These are phyloP conservation scores for Colletotrichum tropicale DNA, from an alignment of 2,329 filamentous ascomycete species.

Conservation along the genomic window DNA sequence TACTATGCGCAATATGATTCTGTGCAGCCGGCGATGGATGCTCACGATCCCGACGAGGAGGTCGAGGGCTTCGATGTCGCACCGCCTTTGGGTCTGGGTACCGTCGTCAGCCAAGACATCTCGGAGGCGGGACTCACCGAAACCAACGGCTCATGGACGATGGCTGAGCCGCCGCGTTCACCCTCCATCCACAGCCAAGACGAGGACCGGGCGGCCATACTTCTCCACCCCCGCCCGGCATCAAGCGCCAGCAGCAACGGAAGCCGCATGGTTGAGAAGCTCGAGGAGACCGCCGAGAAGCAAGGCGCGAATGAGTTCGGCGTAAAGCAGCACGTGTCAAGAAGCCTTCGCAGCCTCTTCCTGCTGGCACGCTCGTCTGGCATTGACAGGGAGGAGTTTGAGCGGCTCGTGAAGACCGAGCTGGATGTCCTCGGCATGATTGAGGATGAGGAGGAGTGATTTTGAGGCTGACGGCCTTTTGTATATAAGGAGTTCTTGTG, in stretches of 20 bases:
- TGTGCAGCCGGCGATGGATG: slow-evolving; percentile 82
- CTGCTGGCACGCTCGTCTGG: slow-evolving; percentile 72
- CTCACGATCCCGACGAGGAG: slow-evolving; percentile 79
- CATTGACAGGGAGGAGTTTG: slow-evolving; percentile 78
- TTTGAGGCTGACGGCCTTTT: background rate
- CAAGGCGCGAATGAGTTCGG: slow-evolving; percentile 72
- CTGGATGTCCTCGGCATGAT: slow-evolving; percentile 72
- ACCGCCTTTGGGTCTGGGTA: slow-evolving; percentile 36
- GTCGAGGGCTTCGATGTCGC: slow-evolving; percentile 34
- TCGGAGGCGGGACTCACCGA: slow-evolving; percentile 35
- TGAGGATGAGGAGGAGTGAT: slow-evolving; percentile 53
- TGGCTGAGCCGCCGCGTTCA: slow-evolving; percentile 47
- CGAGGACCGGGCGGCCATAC: slow-evolving; percentile 37
- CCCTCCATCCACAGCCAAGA: slow-evolving; percentile 35
- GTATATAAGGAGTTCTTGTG: slow-evolving; percentile 3
- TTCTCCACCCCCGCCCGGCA: slow-evolving; percentile 62
- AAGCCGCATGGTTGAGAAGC: slow-evolving; percentile 63
- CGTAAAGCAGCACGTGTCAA: slow-evolving; percentile 79
- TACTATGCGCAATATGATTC: slow-evolving; percentile 80
- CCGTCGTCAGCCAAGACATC: slow-evolving; percentile 23
- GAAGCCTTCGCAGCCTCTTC: slow-evolving; percentile 78
- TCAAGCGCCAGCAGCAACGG: slow-evolving; percentile 63
- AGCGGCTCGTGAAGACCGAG: slow-evolving; percentile 72
- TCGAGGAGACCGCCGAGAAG: slow-evolving; percentile 60
- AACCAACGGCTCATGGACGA: slow-evolving; percentile 46